Evolutionary conservation across 208 protist species (phyloP), one percentile per base, ranked within the genome.

Genomic region (Crithidia bombi): DNA sequence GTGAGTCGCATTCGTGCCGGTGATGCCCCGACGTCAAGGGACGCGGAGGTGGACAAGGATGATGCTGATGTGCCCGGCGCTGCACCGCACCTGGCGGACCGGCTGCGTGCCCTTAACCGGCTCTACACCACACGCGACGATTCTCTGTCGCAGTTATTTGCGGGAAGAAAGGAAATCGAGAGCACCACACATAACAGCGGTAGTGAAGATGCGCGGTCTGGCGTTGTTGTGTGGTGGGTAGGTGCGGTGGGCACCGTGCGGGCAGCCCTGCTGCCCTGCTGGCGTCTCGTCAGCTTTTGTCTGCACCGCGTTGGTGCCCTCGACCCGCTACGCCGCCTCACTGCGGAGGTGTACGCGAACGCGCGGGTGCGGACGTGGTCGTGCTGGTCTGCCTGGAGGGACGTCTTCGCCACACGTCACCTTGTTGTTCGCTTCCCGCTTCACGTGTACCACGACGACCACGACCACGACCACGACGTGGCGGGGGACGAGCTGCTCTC

Each of bases 391-490:
- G 64, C 69, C 5, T 73, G 83, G 52, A 41, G n/a, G 43, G 35
- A 59, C 19, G 9, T 77, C 43, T 87, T 79, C 69, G 62, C 47
- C 51, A 62, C 32, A 54, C 79, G 67, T 62, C 65, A 26, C 47
- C 72, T 78, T 5, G 55, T 51, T 44, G 52, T 83, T 4, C 67
- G 58, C 56, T 69, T 79, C 49, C 72, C n/a, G 7, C 33, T 83
- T 0, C 63, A 41, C 21, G 28, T 1, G 2, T 62, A 30, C 21
- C 2, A 3, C 33, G 67, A 41, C 21, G 28, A 3, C 3, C 55
- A 30, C 21, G 11, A 3, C 33, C 33, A 46, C n/a, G 15, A 21
- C 21, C n/a, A n/a, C n/a, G n/a, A n/a, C n/a, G n/a, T n/a, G n/a
- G n/a, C n/a, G n/a, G n/a, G n/a, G n/a, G n/a, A n/a, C n/a, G n/a